A percentile compares a stretch with the other conserved stretches of the same genome.
These are phyloP conservation scores for Pyrenophora teres DNA, from an alignment of 2,329 filamentous ascomycete genomes.

Conservation along the genomic window DNA sequence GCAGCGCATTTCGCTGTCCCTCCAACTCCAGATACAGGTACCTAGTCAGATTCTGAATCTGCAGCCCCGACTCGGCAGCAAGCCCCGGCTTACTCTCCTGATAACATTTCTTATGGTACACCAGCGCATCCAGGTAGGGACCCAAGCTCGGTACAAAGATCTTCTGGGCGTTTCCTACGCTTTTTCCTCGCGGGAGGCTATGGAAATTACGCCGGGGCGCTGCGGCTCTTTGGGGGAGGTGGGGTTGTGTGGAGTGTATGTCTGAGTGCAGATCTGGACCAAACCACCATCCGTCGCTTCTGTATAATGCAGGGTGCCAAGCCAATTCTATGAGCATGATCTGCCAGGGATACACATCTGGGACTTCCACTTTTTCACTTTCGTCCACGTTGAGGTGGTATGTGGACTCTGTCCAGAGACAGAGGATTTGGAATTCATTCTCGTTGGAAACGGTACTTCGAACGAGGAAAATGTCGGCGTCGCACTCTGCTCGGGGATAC, in stretches of 20 bases:
- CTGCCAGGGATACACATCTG: slow-evolving; percentile 6
- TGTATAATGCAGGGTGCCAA: slow-evolving; percentile 13
- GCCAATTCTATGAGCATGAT: slow-evolving; percentile 9
- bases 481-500: too few species aligned
- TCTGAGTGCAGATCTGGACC: slow-evolving; percentile 7
- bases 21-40: slow-evolving; percentile 6
- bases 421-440: too few species aligned
- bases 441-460: too few species aligned
- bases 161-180: not conserved
- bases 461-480: too few species aligned
- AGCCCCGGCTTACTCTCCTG: not conserved
- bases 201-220: too few species aligned
- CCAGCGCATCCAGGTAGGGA: not conserved
- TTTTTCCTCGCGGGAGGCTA: not conserved
- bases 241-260: not conserved
- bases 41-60: not conserved
- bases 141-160: not conserved
- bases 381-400: not conserved
- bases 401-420: not conserved
- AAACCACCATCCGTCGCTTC: slow-evolving; percentile 10
- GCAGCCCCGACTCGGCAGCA: not conserved
- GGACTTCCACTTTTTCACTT: not conserved
- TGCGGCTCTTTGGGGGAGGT: not conserved
- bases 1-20: not conserved
- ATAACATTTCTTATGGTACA: not conserved